Conservation (phyloP, 257 asterid species). For the Jasminum sambac region DNA sequence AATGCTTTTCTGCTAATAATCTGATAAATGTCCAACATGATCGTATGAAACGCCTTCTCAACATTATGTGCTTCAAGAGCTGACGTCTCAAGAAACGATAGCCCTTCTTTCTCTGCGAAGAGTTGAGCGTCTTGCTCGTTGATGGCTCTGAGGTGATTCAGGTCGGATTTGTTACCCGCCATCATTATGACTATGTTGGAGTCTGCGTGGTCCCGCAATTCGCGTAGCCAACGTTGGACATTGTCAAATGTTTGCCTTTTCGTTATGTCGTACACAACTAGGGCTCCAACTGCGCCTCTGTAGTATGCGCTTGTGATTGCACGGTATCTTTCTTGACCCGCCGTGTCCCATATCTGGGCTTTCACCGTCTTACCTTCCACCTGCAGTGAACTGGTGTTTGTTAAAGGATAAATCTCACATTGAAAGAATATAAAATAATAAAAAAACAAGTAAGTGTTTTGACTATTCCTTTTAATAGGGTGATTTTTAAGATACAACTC, state of each 20-base stretch:
- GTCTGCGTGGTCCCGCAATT: slow-evolving; percentile 43
- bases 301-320: slow-evolving; percentile 58
- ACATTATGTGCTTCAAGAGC: slow-evolving; percentile 48
- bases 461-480: too few relatives aligned
- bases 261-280: slow-evolving; percentile 46
- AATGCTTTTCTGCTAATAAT: slow-evolving; percentile 45
- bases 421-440: too few relatives aligned
- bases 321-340: slow-evolving; percentile 50
- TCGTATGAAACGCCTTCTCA: slow-evolving; percentile 45
- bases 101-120: slow-evolving; percentile 44
- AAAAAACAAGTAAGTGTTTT: too few relatives aligned
- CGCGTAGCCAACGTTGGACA: slow-evolving; percentile 46
- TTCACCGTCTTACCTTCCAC: slow-evolving; percentile 50
- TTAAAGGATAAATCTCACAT: too few relatives aligned
- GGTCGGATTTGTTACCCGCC: slow-evolving; percentile 45
- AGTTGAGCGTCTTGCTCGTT: slow-evolving; percentile 38
- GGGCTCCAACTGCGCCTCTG: slow-evolving; percentile 51
- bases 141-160: slow-evolving; percentile 44
- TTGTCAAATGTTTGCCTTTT: slow-evolving; percentile 44
- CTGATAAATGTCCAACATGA: slow-evolving; percentile 44
- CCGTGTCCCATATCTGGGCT: slow-evolving; percentile 57
- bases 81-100: slow-evolving; percentile 50
- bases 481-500: too few relatives aligned
- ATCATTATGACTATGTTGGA: slow-evolving; percentile 50
- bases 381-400: slow-evolving; percentile 1